Evolutionary conservation across 768 basidiomycete genomes (phyloP), one percentile per base, ranked within the genome.

Genomic region (Leccinum sublutescens): DNA sequence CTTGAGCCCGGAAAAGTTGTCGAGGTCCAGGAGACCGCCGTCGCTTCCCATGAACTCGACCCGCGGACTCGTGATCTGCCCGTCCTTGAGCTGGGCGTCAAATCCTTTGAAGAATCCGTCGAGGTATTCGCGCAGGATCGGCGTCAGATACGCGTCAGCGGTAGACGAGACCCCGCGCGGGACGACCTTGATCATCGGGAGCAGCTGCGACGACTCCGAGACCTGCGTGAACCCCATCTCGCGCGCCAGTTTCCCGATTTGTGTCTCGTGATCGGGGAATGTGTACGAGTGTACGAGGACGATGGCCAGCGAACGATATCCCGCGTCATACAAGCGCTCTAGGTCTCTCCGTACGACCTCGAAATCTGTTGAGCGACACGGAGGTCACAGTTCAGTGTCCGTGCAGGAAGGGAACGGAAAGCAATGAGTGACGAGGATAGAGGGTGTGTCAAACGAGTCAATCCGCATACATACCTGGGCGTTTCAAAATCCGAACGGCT

Each of bases 11-110:
- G 92, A 93, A 71, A 98, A 98, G 67, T 91, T 90, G 58, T 83
- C 73, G 12, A 89, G 74, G 68, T 93, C 89, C 23, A 93, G 76
- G 10, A 95, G 76, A 7, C 92, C 91, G 5, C 93, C 96, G 67
- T 98, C 95, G 56, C 89, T 92, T 36, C 89, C 89, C 96, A 98
- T 98, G 69, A 98, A 98, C 69, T 95, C 94, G 33, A 97, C 93
- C 2, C 91, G 77, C 1, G 87, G 85, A 57, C 84, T 86, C 43
- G 76, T 75, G 57, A 85, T 57, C 14, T 72, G 73, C 4, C 87
- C 85, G 61, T 85, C 85, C 68, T 78, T 79, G 60, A 93, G 77
- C 66, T 86, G 85, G 45, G 78, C 79, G 60, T 95, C 93, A 65
- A 98, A 97, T 0, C 94, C 94, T 38, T 77, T 74, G 74, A 95